Conservation (phyloP, 495 filamentous ascomycete species). For the Aspergillus coremiiformis region DNA sequence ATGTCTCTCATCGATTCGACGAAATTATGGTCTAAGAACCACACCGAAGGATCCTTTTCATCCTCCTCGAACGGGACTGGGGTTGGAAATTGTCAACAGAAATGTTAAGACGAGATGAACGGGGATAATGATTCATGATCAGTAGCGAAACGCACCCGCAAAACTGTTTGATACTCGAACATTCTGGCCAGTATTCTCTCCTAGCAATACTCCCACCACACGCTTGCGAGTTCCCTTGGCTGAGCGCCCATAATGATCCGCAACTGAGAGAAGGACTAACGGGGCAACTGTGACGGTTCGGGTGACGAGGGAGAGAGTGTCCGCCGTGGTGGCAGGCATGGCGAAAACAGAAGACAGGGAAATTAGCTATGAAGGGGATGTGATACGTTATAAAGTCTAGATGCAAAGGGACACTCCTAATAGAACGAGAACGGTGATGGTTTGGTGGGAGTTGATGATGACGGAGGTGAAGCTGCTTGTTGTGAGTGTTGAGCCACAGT, state of each 20-base stretch:
- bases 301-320: constrained; percentile 85
- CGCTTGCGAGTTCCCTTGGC: constrained; percentile 86
- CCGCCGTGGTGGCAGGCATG: constrained; percentile 93
- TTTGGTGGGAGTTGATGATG: constrained; percentile 1
- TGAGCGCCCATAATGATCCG: constrained; percentile 95
- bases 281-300: constrained; percentile 94
- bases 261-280: constrained; percentile 92
- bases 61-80: constrained; percentile 98
- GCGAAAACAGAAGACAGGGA: constrained; percentile 21
- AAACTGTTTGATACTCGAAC: constrained; percentile 99
- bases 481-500: constrained; percentile 6
- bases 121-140: background rate
- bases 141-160: constrained; percentile 58
- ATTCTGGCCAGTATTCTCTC: constrained; percentile 90
- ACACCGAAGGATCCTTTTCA: constrained; percentile 95
- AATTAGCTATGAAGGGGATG: background rate
- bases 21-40: constrained; percentile 99
- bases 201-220: constrained; percentile 90
- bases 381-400: constrained; percentile 1
- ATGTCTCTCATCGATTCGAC: constrained; percentile 99
- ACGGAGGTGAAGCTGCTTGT: constrained; percentile 3
- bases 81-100: background rate
- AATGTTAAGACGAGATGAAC: background rate
- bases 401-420: background rate
- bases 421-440: background rate